A percentile compares a stretch with the other conserved stretches of the same genome.
Evolutionary conservation across 2,329 filamentous ascomycete genomes (phyloP).

Genomic region (Trichoderma atrobrunneum): DNA sequence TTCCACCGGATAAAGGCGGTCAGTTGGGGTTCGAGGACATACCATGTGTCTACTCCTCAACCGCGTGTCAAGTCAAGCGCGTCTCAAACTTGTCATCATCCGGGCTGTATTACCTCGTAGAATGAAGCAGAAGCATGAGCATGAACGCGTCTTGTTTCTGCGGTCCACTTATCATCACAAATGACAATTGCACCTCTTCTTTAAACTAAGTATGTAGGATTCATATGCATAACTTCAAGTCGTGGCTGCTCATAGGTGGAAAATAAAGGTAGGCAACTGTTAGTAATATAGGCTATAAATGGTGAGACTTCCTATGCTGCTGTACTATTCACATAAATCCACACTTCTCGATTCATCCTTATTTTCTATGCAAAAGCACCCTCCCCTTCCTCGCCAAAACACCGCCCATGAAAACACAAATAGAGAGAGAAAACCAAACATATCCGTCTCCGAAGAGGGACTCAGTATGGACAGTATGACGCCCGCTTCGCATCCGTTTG

Average conservation of each 20-base stretch:
- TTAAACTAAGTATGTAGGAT: background rate
- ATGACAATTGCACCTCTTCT: background rate
- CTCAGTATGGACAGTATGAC: background rate
- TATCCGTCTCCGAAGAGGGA: background rate
- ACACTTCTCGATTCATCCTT: background rate
- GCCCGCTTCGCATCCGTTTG: constrained; percentile 13
- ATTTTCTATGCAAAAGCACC: constrained; percentile 6
- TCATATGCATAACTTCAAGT: background rate
- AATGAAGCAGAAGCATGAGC: background rate
- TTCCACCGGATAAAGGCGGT: background rate
- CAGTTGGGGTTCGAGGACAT: no score
- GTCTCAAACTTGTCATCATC: background rate
- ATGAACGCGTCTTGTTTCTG: background rate
- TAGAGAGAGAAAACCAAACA: background rate
- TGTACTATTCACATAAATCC: background rate
- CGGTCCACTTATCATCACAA: background rate
- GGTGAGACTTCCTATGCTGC: background rate
- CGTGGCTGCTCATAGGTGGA: background rate
- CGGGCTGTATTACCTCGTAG: background rate
- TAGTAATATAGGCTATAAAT: constrained; percentile 4
- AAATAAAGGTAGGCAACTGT: background rate
- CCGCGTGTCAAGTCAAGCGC: background rate
- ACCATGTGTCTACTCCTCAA: background rate
- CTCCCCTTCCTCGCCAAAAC: constrained; percentile 7
- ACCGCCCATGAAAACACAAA: constrained; percentile 2